Conservation (phyloP, 1,284 basidiomycete species). For the Malassezia obtusa region DNA sequence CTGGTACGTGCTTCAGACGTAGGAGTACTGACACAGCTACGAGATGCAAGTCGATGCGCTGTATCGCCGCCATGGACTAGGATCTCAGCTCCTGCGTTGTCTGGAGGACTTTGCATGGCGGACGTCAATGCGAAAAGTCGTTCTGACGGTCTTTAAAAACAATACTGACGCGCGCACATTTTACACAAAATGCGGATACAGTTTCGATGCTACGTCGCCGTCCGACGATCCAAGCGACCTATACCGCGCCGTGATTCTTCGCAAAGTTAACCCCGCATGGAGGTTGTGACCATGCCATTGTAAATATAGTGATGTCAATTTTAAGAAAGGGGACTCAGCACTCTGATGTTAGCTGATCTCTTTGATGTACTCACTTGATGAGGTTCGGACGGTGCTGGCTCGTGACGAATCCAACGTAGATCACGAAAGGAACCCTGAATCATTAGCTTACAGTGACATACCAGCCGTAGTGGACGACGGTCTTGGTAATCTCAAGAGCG, state of each 20-base stretch:
- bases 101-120: conserved; percentile 9
- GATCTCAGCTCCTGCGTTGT: not conserved
- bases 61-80: not conserved
- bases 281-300: not conserved
- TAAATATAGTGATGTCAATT: too few species aligned
- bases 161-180: conserved; percentile 6
- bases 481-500: conserved; percentile 40
- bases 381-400: conserved; percentile 41
- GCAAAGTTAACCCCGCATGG: conserved; percentile 1
- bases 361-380: conserved; percentile 31
- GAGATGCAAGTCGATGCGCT: conserved; percentile 11
- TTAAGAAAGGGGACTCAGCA: conserved; percentile 17
- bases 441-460: conserved; percentile 15
- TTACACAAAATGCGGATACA: conserved; percentile 7
- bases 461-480: conserved; percentile 42
- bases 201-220: conserved; percentile 13
- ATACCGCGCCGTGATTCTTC: conserved; percentile 11
- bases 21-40: conserved; percentile 8
- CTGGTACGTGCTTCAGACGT: conserved; percentile 7
- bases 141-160: conserved; percentile 9
- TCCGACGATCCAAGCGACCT: not conserved
- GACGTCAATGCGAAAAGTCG: conserved; percentile 12
- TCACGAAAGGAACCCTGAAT: conserved; percentile 42
- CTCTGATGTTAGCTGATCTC: conserved; percentile 1
- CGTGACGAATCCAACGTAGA: conserved; percentile 43